Evolutionary conservation across 768 basidiomycete genomes (phyloP).

Genomic region (Neoboletus magnificus): DNA sequence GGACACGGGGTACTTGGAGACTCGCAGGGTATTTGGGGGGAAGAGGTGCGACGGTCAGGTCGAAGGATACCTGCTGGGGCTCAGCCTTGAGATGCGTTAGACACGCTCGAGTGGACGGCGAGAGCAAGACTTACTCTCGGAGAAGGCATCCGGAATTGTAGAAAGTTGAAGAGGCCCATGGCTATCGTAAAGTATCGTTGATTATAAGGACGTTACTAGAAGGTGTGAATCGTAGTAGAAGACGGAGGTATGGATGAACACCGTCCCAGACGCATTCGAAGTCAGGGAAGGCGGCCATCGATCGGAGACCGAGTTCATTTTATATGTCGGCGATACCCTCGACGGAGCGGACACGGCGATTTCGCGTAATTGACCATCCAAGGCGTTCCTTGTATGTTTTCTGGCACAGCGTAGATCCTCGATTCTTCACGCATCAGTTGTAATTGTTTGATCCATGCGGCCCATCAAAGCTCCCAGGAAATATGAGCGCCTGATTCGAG

Average conservation of each 20-base stretch:
- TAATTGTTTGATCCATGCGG: constrained; percentile 23
- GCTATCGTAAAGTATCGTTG: constrained; percentile 19
- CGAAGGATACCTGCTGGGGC: constrained; percentile 39
- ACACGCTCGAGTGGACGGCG: background rate
- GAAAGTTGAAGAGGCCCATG: constrained; percentile 27
- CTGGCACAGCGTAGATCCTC: constrained; percentile 8
- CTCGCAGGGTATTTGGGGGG: constrained; percentile 17
- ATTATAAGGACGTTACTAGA: constrained; percentile 21
- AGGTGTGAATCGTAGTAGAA: constrained; percentile 15
- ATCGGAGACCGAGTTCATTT: constrained; percentile 18
- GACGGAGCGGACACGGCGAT: constrained; percentile 21
- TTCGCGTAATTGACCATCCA: constrained; percentile 22
- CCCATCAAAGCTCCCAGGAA: constrained; percentile 10
- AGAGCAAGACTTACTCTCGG: constrained; percentile 22
- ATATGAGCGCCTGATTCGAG: constrained; percentile 8
- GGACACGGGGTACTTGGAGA: constrained; percentile 21
- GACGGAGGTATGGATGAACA: constrained; percentile 16
- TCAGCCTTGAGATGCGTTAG: constrained; percentile 25
- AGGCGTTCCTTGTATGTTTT: constrained; percentile 1
- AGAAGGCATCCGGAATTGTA: constrained; percentile 18
- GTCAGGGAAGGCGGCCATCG: constrained; percentile 15
- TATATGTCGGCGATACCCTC: constrained; percentile 26
- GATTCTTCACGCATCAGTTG: constrained; percentile 13
- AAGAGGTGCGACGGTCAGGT: constrained; percentile 32
- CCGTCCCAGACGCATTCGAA: constrained; percentile 23